phyloP scores from a whole-genome alignment of 2,329 filamentous ascomycete species.

The Endocalyx cinctus region DNA sequence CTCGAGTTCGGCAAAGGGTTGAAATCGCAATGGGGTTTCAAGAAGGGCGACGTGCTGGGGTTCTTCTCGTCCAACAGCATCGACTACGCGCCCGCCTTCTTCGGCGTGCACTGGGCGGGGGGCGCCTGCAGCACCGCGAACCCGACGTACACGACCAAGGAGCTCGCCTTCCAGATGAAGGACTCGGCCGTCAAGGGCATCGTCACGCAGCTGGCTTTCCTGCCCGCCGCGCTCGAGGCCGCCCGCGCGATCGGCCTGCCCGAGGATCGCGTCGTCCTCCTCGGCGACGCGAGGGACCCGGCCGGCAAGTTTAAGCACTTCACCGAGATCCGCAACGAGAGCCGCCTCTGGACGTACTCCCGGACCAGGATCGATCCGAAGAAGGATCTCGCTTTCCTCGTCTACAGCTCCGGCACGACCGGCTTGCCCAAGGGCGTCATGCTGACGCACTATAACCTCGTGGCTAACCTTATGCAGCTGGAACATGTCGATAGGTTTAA shows the following conservation, averaged over 20 bases:
- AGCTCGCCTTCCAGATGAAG: constrained; percentile 78
- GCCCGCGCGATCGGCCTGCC: constrained; percentile 66
- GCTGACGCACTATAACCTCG: constrained; percentile 77
- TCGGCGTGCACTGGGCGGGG: constrained; percentile 79
- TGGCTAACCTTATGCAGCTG: constrained; percentile 65
- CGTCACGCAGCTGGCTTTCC: constrained; percentile 65
- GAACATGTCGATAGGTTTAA: constrained; percentile 48
- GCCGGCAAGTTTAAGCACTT: constrained; percentile 64
- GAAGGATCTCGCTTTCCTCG: constrained; percentile 75
- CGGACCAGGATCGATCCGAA: constrained; percentile 60
- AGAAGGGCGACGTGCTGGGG: constrained; percentile 76
- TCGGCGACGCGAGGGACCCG: constrained; percentile 65
- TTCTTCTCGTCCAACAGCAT: constrained; percentile 84
- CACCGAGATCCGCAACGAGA: constrained; percentile 61
- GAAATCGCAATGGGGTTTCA: constrained; percentile 69
- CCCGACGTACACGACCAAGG: constrained; percentile 77
- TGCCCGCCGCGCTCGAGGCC: constrained; percentile 62
- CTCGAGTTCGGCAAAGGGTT: constrained; percentile 78
- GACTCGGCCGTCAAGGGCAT: constrained; percentile 72
- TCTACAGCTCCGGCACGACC: constrained; percentile 87
- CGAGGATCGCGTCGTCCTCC: constrained; percentile 66
- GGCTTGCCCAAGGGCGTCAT: constrained; percentile 89
- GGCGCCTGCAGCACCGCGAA: constrained; percentile 82
- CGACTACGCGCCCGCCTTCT: constrained; percentile 72
- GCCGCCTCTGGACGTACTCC: too few relatives aligned